phyloP scores from a whole-genome alignment of 1,139 yeast species.

The Yamadazyma sp. region DNA sequence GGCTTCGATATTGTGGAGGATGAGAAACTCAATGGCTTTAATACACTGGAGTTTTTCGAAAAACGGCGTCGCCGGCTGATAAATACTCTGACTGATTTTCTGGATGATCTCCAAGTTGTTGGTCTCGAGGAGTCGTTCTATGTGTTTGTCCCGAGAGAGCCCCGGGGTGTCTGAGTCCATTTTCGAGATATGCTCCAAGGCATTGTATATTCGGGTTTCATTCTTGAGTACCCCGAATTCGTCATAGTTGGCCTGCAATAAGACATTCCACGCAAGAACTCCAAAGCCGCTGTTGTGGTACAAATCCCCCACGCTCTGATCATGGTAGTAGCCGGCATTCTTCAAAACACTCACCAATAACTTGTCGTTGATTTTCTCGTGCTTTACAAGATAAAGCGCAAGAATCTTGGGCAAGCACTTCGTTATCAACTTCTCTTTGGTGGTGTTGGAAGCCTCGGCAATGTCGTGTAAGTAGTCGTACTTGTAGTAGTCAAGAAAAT shows the following conservation, averaged over 20 bases:
- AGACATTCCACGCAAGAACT: constrained; percentile 42
- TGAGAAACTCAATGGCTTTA: constrained; percentile 69
- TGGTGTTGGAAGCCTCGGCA: constrained; percentile 35
- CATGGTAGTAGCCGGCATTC: constrained; percentile 50
- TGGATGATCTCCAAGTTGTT: constrained; percentile 77
- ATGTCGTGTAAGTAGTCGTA: constrained; percentile 61
- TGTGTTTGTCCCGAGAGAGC: constrained; percentile 16
- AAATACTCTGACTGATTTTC: constrained; percentile 74
- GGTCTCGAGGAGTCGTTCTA: constrained; percentile 43
- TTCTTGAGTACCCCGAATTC: constrained; percentile 29
- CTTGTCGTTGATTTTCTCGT: constrained; percentile 42
- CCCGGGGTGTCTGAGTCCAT: constrained; percentile 14
- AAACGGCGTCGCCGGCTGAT: constrained; percentile 68
- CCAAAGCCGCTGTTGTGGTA: constrained; percentile 39
- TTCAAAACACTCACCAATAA: constrained; percentile 55
- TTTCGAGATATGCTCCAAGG: constrained; percentile 41
- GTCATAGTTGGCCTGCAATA: constrained; percentile 37
- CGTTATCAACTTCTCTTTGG: constrained; percentile 35
- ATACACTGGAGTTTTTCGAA: constrained; percentile 73
- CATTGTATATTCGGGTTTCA: constrained; percentile 33
- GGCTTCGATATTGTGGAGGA: constrained; percentile 58
- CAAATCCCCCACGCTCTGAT: constrained; percentile 39
- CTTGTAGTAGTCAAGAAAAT: constrained; percentile 63
- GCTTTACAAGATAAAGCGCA: constrained; percentile 41
- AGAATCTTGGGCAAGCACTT: constrained; percentile 39